A percentile compares a stretch with the other conserved stretches of the same genome.
Conservation (phyloP, 768 basidiomycete genomes). For the Tephrocybe sp. region DNA sequence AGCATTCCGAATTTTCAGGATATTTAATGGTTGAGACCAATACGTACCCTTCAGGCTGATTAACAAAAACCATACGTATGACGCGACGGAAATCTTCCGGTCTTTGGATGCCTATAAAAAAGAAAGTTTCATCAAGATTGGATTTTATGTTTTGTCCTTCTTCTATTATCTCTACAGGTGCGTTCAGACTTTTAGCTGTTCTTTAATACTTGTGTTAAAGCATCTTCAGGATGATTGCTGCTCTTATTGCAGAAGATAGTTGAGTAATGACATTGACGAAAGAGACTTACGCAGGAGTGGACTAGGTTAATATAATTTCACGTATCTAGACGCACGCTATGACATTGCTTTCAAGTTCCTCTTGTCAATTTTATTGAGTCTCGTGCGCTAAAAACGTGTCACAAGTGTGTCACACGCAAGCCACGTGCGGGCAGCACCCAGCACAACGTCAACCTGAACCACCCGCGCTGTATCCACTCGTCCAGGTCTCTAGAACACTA, state of each 20-base stretch:
- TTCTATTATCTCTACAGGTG: slow-evolving; percentile 91
- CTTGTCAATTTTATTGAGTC: no score
- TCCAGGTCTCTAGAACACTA: slow-evolving; percentile 2
- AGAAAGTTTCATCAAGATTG: slow-evolving; percentile 91
- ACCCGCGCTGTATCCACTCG: slow-evolving; percentile 2
- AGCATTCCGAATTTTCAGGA: slow-evolving; percentile 26
- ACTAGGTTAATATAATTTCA: slow-evolving; percentile 7
- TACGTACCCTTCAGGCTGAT: slow-evolving; percentile 58
- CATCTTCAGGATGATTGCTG: slow-evolving; percentile 70
- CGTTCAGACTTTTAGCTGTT: slow-evolving; percentile 21
- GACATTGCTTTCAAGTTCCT: slow-evolving; percentile 1
- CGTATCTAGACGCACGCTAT: slow-evolving; percentile 8
- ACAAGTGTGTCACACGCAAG: slow-evolving; percentile 3
- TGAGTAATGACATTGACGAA: slow-evolving; percentile 44
- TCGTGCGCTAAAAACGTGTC: no score
- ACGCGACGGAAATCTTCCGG: slow-evolving; percentile 99
- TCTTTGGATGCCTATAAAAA: slow-evolving; percentile 93
- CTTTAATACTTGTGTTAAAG: slow-evolving; percentile 1
- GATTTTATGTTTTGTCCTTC: slow-evolving; percentile 87
- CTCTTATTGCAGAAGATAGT: slow-evolving; percentile 62
- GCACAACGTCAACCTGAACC: slow-evolving; percentile 16
- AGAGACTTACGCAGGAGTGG: not conserved
- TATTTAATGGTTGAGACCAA: not conserved
- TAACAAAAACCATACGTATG: slow-evolving; percentile 95
- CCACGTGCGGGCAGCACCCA: slow-evolving; percentile 15